Evolutionary conservation across 1,139 yeast genomes (phyloP).

Genomic region (Suhomyces guaymorum): DNA sequence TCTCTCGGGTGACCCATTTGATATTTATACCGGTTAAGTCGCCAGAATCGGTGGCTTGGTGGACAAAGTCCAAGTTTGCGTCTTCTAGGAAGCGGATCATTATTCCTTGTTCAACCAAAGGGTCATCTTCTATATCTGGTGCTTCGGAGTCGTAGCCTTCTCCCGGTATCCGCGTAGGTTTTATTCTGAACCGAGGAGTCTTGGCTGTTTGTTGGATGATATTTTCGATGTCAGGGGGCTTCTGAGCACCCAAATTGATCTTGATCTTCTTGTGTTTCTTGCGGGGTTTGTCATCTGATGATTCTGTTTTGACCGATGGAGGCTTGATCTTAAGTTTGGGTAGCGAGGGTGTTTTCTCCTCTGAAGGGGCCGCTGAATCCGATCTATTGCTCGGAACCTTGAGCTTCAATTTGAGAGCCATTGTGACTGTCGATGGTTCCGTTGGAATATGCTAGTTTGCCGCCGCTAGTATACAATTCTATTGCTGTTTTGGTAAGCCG

Average conservation of each 20-base stretch:
- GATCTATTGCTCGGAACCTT: constrained; percentile 18
- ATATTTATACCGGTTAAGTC: constrained; percentile 72
- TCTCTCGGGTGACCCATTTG: constrained; percentile 77
- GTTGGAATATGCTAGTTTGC: too few species aligned
- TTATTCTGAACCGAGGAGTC: constrained; percentile 67
- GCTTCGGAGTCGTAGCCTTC: constrained; percentile 98
- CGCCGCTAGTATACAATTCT: too few species aligned
- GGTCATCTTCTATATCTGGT: constrained; percentile 94
- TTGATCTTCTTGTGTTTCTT: constrained; percentile 26
- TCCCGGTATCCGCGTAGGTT: constrained; percentile 84
- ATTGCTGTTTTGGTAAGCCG: neutral
- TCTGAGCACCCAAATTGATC: constrained; percentile 19
- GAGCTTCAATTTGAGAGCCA: constrained; percentile 29
- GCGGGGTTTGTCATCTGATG: constrained; percentile 6
- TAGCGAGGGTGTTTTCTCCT: constrained; percentile 8
- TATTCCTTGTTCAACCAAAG: constrained; percentile 84
- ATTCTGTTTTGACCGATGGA: constrained; percentile 10
- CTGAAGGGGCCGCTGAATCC: constrained; percentile 2
- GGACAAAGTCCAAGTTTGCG: constrained; percentile 73
- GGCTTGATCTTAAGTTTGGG: constrained; percentile 26
- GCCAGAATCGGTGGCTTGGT: constrained; percentile 77
- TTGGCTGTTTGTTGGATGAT: constrained; percentile 9
- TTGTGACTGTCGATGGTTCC: too few species aligned
- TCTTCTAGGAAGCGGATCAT: constrained; percentile 79
- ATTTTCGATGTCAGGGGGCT: constrained; percentile 10